These are phyloP conservation scores for Nothophaeocryptopus gaeumannii DNA, from an alignment of 2,329 filamentous ascomycete species.

Conservation along the genomic window DNA sequence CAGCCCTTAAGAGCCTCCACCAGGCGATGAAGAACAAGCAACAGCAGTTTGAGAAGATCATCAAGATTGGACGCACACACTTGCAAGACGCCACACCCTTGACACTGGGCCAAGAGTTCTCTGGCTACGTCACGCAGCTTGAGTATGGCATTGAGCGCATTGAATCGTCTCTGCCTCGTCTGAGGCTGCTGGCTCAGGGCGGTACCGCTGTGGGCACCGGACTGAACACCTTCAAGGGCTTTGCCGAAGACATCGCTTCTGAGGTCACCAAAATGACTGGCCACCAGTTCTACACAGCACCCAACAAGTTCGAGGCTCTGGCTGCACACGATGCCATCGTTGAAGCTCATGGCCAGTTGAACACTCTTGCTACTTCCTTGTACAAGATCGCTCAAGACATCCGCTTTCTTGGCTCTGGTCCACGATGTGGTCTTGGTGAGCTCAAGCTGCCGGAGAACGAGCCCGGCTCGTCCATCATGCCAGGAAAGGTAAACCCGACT, in stretches of 20 bases:
- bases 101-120: constrained; percentile 96
- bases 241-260: constrained; percentile 86
- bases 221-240: constrained; percentile 95
- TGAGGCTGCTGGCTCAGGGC: constrained; percentile 86
- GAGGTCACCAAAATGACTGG: constrained; percentile 93
- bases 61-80: constrained; percentile 98
- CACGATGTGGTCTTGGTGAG: constrained; percentile 92
- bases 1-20: constrained; percentile 76
- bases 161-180: constrained; percentile 75
- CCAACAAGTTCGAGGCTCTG: constrained; percentile 98
- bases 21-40: constrained; percentile 84
- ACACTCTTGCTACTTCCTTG: constrained; percentile 85
- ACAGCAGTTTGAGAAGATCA: constrained; percentile 86
- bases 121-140: constrained; percentile 92
- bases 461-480: constrained; percentile 97
- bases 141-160: constrained; percentile 87
- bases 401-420: constrained; percentile 92
- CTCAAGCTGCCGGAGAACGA: constrained; percentile 95
- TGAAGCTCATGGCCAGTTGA: constrained; percentile 87
- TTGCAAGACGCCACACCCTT: constrained; percentile 95
- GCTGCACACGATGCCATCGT: constrained; percentile 95
- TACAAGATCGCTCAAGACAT: constrained; percentile 99
- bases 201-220: constrained; percentile 96
- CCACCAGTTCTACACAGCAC: constrained; percentile 88
- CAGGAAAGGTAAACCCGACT: constrained; percentile 98